Evolutionary conservation across 192 early-diverging fungal genomes (phyloP).

Genomic region (Linnemannia zychae): DNA sequence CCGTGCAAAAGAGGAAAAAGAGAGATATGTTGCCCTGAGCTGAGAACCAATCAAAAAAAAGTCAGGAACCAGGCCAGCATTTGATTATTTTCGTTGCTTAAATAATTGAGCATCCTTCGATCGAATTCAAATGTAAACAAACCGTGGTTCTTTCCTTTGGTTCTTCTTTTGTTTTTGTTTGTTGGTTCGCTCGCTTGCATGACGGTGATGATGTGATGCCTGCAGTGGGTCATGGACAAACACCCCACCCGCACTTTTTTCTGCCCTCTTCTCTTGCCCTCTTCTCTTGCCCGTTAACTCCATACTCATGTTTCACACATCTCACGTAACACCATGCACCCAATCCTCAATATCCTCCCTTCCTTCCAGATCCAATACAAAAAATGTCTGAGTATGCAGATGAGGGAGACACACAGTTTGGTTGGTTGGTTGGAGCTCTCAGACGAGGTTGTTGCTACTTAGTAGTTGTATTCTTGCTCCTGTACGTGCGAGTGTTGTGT

Average conservation of each 20-base stretch:
- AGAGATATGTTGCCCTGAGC: too few species aligned
- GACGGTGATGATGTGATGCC: neutral
- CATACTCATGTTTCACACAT: constrained; percentile 7
- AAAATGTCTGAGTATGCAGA: neutral
- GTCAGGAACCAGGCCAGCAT: neutral
- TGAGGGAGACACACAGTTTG: neutral
- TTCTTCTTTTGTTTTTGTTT: neutral
- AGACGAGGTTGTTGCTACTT: too few species aligned
- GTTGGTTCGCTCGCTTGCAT: neutral
- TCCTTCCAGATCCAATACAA: neutral
- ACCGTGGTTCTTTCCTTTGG: neutral
- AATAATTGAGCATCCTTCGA: neutral
- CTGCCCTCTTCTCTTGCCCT: too few species aligned
- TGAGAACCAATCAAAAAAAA: neutral
- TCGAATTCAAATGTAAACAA: neutral
- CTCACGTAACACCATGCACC: neutral
- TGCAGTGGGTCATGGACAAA: neutral
- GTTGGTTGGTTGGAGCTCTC: too few species aligned
- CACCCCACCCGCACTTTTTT: neutral
- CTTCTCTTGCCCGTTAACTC: neutral
- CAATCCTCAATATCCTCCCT: neutral
- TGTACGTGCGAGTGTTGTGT: neutral
- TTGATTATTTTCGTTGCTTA: neutral
- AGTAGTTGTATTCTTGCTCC: too few species aligned
- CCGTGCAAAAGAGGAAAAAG: constrained; percentile 2